These are phyloP conservation scores for Colletotrichum ledebouriae DNA, from an alignment of 2,329 filamentous ascomycete genomes.

Conservation along the genomic window DNA sequence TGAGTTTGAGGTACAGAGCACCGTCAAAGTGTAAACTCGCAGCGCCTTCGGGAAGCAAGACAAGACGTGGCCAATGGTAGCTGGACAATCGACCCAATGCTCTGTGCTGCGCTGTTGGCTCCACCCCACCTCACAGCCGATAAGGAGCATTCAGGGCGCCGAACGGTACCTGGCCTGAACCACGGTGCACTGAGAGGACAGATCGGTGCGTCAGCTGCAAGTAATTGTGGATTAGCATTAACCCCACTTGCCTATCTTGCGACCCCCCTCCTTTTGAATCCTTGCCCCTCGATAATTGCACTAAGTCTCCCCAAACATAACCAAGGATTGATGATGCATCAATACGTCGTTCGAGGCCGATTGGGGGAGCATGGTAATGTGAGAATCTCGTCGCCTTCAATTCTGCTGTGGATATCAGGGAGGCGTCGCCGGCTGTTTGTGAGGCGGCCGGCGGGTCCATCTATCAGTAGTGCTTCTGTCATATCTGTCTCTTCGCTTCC, in stretches of 20 bases:
- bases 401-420: constrained; percentile 36
- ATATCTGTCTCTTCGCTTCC: constrained; percentile 6
- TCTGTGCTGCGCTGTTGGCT: too few relatives aligned
- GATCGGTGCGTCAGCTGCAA: not conserved
- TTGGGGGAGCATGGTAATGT: not conserved
- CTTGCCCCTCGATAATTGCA: not conserved
- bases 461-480: constrained; percentile 36
- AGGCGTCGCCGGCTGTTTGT: constrained; percentile 21
- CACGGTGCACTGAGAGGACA: not conserved
- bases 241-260: constrained; percentile 3
- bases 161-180: too few relatives aligned
- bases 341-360: not conserved
- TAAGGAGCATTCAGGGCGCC: too few relatives aligned
- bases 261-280: not conserved
- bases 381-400: constrained; percentile 34
- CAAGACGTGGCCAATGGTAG: constrained; percentile 26
- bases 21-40: constrained; percentile 14
- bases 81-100: constrained; percentile 3
- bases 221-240: not conserved
- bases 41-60: constrained; percentile 12
- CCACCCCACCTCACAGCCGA: too few relatives aligned
- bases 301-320: not conserved
- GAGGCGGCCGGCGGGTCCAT: constrained; percentile 29
- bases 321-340: not conserved
- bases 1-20: constrained; percentile 6